phyloP scores from a whole-genome alignment of 192 early-diverging fungal genomes.

The Gryganskiella cystojenkinii region DNA sequence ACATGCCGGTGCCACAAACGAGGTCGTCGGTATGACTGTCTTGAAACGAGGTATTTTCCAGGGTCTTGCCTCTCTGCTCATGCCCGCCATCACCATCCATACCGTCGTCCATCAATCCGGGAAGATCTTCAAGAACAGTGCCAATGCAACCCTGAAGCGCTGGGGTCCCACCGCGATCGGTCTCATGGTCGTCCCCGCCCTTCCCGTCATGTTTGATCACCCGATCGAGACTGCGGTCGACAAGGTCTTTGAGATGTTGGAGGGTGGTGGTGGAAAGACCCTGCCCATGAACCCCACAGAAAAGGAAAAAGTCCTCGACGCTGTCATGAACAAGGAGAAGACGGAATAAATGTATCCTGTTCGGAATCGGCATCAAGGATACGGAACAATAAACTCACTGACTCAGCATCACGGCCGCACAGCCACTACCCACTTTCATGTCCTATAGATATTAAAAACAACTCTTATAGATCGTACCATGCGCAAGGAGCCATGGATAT shows the following conservation, averaged over 20 bases:
- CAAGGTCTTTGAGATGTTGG: constrained; percentile 64
- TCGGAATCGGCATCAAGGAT: too few relatives aligned
- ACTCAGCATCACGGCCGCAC: too few relatives aligned
- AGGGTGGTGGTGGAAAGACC: constrained; percentile 40
- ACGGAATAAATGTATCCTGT: constrained; percentile 46
- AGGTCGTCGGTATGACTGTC: constrained; percentile 58
- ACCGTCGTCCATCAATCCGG: constrained; percentile 63
- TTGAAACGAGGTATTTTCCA: constrained; percentile 73
- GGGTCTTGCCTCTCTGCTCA: constrained; percentile 64
- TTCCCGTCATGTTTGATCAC: constrained; percentile 74
- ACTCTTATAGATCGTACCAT: too few relatives aligned
- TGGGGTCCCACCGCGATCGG: constrained; percentile 73
- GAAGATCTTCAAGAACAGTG: constrained; percentile 58
- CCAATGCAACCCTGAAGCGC: constrained; percentile 54
- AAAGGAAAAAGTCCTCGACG: constrained; percentile 31
- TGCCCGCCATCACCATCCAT: constrained; percentile 72
- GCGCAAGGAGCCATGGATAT: too few relatives aligned
- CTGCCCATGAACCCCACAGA: constrained; percentile 38
- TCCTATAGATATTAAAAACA: too few relatives aligned
- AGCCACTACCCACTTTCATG: too few relatives aligned
- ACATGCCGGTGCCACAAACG: constrained; percentile 54
- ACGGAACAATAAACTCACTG: too few relatives aligned
- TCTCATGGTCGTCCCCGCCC: constrained; percentile 67
- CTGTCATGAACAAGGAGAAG: constrained; percentile 38
- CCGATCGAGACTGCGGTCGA: constrained; percentile 70